phyloP scores from a whole-genome alignment of 768 basidiomycete genomes.

The Candolleomyces efflorescens region DNA sequence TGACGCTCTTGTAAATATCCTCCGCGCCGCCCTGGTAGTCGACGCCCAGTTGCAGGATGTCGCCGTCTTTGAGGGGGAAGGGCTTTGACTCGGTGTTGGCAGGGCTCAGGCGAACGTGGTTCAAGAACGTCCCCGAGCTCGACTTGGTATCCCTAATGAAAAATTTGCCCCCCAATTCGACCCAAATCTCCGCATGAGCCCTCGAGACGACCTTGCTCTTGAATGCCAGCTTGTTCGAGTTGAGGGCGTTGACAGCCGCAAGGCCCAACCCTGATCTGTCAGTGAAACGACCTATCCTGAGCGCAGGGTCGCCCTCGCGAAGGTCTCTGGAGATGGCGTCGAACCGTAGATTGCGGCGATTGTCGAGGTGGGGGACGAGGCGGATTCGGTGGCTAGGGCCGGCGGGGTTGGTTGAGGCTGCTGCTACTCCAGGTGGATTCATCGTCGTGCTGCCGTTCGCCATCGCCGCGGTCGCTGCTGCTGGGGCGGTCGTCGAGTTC shows the following conservation, averaged over 20 bases:
- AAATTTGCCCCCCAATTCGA: slow-evolving; percentile 63
- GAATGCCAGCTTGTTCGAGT: slow-evolving; percentile 87
- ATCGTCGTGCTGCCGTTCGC: neutral
- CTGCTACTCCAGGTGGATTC: slow-evolving; percentile 3
- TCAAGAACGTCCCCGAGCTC: slow-evolving; percentile 90
- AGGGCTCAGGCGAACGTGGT: slow-evolving; percentile 84
- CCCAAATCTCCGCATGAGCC: slow-evolving; percentile 94
- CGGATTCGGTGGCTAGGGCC: slow-evolving; percentile 72
- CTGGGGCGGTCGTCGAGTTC: slow-evolving; percentile 21
- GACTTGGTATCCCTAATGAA: slow-evolving; percentile 89
- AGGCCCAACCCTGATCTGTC: slow-evolving; percentile 72
- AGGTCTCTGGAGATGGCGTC: slow-evolving; percentile 90
- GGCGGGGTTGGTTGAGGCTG: slow-evolving; percentile 11
- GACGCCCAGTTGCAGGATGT: slow-evolving; percentile 91
- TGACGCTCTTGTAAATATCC: slow-evolving; percentile 96
- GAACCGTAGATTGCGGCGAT: slow-evolving; percentile 83
- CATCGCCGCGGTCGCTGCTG: slow-evolving; percentile 5
- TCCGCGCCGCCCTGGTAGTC: slow-evolving; percentile 97
- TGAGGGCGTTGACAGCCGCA: slow-evolving; percentile 61
- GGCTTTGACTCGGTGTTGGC: slow-evolving; percentile 80
- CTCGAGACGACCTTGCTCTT: slow-evolving; percentile 93
- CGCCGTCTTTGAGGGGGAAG: slow-evolving; percentile 83
- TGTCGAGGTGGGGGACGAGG: slow-evolving; percentile 93
- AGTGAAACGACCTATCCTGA: slow-evolving; percentile 94
- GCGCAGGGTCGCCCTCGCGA: slow-evolving; percentile 56